These are phyloP conservation scores for Conringia planisiliqua DNA, from an alignment of 345 rosid species.

Conservation along the genomic window DNA sequence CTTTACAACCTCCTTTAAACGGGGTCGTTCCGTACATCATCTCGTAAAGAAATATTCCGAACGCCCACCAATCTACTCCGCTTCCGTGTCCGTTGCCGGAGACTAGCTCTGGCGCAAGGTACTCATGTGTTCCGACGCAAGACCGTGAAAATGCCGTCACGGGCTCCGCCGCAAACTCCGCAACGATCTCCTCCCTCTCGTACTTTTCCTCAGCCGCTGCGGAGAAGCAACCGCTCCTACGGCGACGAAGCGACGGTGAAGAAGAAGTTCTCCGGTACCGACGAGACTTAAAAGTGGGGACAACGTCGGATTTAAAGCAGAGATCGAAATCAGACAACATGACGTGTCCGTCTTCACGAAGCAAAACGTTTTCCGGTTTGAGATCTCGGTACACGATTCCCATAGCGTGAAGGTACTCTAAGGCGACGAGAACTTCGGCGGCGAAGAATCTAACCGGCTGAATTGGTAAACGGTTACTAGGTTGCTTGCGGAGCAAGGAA, in stretches of 20 bases:
- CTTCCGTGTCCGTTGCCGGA: conserved; percentile 78
- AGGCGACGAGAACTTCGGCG: conserved; percentile 75
- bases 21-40: conserved; percentile 70
- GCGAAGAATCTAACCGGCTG: conserved; percentile 69
- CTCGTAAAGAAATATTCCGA: conserved; percentile 76
- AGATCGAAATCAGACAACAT: conserved; percentile 88
- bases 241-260: conserved; percentile 16
- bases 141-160: conserved; percentile 57
- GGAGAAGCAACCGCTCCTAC: conserved; percentile 35
- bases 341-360: conserved; percentile 79
- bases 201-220: neutral
- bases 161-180: conserved; percentile 65
- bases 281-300: conserved; percentile 42
- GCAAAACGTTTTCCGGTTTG: conserved; percentile 84
- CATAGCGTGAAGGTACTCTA: conserved; percentile 82
- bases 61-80: conserved; percentile 98
- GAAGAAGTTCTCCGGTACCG: conserved; percentile 26
- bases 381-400: conserved; percentile 88
- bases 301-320: conserved; percentile 53
- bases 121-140: conserved; percentile 94
- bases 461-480: conserved; percentile 54
- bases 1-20: conserved; percentile 69
- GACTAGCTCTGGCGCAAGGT: conserved; percentile 85
- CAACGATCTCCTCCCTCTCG: conserved; percentile 24
- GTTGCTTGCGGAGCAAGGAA: conserved; percentile 71